Percentiles rank a stretch among this genome's conserved stretches.
Evolutionary conservation across 345 rosid genomes (phyloP).

Genomic region (Boechera divaricarpa): DNA sequence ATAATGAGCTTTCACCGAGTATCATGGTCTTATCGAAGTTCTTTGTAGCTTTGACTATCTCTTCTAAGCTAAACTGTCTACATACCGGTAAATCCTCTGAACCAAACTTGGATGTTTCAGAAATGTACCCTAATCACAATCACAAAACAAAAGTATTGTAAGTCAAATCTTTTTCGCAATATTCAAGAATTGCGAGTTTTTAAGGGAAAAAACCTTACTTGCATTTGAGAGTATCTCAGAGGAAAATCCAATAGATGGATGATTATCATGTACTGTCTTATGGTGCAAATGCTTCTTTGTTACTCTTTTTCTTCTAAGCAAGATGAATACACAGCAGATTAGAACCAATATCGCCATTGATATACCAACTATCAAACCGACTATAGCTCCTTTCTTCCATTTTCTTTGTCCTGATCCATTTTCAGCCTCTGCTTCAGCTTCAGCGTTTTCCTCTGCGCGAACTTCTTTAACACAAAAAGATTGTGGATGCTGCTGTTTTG

Average conservation of each 20-base stretch:
- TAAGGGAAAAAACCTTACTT: slow-evolving; percentile 50
- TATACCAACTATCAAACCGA: slow-evolving; percentile 50
- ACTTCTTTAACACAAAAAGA: slow-evolving; percentile 56
- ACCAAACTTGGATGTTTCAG: slow-evolving; percentile 78
- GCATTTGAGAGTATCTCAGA: slow-evolving; percentile 61
- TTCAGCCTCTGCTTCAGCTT: slow-evolving; percentile 36
- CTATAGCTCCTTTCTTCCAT: slow-evolving; percentile 52
- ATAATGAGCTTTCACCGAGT: slow-evolving; percentile 69
- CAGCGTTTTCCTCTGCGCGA: slow-evolving; percentile 33
- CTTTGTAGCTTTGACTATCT: slow-evolving; percentile 81
- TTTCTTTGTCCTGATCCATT: slow-evolving; percentile 41
- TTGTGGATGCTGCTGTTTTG: slow-evolving; percentile 53
- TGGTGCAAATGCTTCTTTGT: slow-evolving; percentile 62
- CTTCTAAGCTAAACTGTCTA: slow-evolving; percentile 69
- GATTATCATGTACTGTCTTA: slow-evolving; percentile 54
- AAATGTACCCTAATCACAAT: slow-evolving; percentile 62
- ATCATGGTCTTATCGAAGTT: slow-evolving; percentile 66
- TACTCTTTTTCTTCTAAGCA: slow-evolving; percentile 49
- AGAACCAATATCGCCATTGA: slow-evolving; percentile 47
- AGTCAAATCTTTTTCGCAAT: neutral
- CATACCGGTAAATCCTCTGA: slow-evolving; percentile 61
- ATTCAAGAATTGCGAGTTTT: neutral
- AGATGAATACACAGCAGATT: slow-evolving; percentile 47
- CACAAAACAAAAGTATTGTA: neutral
- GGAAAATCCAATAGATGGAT: slow-evolving; percentile 53